Evolutionary conservation across 2,329 filamentous ascomycete genomes (phyloP).

Genomic region (Beauveria australis): DNA sequence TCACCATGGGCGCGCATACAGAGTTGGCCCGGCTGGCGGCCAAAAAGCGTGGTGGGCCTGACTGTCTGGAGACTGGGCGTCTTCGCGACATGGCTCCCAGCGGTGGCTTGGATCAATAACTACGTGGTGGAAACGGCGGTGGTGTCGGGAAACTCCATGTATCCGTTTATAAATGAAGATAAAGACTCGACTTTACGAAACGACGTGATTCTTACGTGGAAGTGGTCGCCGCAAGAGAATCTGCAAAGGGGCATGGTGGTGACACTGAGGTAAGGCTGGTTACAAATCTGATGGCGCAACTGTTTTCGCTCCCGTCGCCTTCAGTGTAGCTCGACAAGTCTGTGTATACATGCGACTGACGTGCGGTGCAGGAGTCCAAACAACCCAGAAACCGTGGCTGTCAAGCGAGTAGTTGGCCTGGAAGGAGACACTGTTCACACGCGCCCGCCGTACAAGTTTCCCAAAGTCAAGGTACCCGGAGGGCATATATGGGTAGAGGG

Average conservation of each 20-base stretch:
- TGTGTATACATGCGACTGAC: not conserved
- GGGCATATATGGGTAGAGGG: slow-evolving; percentile 96
- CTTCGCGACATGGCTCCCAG: slow-evolving; percentile 54
- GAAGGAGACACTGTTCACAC: slow-evolving; percentile 71
- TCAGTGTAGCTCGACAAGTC: not conserved
- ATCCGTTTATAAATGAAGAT: slow-evolving; percentile 64
- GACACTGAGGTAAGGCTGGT: slow-evolving; percentile 51
- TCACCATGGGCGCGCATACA: slow-evolving; percentile 29
- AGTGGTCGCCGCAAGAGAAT: slow-evolving; percentile 48
- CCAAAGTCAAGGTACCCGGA: slow-evolving; percentile 57
- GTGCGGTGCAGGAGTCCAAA: slow-evolving; percentile 53
- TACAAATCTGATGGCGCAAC: not conserved
- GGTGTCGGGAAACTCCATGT: slow-evolving; percentile 63
- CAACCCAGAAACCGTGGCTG: slow-evolving; percentile 58
- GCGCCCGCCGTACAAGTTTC: slow-evolving; percentile 48
- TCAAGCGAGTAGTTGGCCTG: slow-evolving; percentile 79
- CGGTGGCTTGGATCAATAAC: slow-evolving; percentile 52
- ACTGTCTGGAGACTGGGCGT: slow-evolving; percentile 41
- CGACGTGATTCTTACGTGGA: slow-evolving; percentile 52
- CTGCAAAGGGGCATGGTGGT: slow-evolving; percentile 68
- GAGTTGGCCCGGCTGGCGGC: slow-evolving; percentile 15
- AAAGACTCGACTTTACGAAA: slow-evolving; percentile 45
- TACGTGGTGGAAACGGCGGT: slow-evolving; percentile 50
- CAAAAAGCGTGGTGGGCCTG: slow-evolving; percentile 18
- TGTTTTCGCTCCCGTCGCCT: not conserved